Evolutionary conservation across 2,329 filamentous ascomycete species (phyloP), one percentile per base, ranked within the genome.

Genomic region (Basipetospora chlamydospora): DNA sequence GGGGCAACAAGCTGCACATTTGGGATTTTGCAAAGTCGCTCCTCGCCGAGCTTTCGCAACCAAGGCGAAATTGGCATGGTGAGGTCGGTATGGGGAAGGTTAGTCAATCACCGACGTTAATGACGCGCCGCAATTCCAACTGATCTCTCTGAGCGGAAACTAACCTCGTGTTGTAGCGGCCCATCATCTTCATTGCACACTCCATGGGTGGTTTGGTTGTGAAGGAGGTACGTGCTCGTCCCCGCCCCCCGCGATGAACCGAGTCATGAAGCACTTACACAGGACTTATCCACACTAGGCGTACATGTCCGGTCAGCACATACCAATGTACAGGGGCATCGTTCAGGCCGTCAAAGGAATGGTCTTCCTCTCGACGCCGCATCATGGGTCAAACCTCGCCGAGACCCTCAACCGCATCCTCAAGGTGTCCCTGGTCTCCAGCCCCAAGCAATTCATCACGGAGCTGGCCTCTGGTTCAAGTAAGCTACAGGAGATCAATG

Each of bases 21-120:
- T 39, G 38, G 8, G 48, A 49, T 28, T 49, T 50, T 28, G 45
- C 47, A 1, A 47, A 38, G 2, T 46, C 49, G 25, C 40, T 50
- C 2, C 26, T 34, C 12, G 25, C n/a, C 6, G 20, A 23, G 8
- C 25, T 34, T 20, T 25, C 9, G 22, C 11, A n/a, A n/a, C n/a
- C n/a, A 6, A 12, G 26, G 9, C 26, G 26, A 12, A 12, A 28
- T 28, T 12, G 6, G 6, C 26, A 28, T 6, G 26, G 26, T 12
- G 13, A 15, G 13, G 13, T n/a, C n/a, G n/a, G n/a, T n/a, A n/a
- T n/a, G n/a, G n/a, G n/a, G n/a, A n/a, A n/a, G n/a, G n/a, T n/a
- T n/a, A n/a, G n/a, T n/a, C n/a, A n/a, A n/a, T n/a, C n/a, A n/a
- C n/a, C n/a, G n/a, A n/a, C n/a, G n/a, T n/a, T n/a, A n/a, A n/a